phyloP scores from a whole-genome alignment of 164 flowering plant genomes.

The Magnolia kwangsiensis region DNA sequence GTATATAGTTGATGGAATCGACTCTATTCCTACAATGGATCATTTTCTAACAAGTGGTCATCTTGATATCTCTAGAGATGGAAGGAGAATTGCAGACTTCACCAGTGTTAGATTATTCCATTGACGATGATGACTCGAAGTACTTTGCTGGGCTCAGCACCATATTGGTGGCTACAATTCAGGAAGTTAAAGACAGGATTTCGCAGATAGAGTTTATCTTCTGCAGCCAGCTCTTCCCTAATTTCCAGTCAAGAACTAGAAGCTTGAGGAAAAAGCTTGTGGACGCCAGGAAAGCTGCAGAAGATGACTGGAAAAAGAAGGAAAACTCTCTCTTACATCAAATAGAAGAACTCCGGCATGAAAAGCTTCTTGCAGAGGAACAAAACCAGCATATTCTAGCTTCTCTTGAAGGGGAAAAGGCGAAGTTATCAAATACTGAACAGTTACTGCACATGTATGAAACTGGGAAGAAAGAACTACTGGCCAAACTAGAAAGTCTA shows the following conservation, averaged over 20 bases:
- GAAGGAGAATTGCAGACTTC: conserved; percentile 17
- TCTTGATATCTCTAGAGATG: conserved; percentile 14
- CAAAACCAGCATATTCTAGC: conserved; percentile 35
- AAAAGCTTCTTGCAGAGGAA: conserved; percentile 39
- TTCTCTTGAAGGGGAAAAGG: conserved; percentile 38
- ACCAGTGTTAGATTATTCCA: conserved; percentile 20
- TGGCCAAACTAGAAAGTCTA: conserved; percentile 26
- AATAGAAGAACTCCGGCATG: conserved; percentile 46
- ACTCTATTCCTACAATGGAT: no score
- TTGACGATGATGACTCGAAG: conserved; percentile 37
- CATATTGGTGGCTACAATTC: conserved; percentile 78
- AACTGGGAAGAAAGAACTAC: conserved; percentile 36
- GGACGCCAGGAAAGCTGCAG: conserved; percentile 53
- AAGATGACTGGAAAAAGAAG: conserved; percentile 52
- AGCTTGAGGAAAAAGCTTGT: conserved; percentile 35
- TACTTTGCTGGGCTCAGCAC: conserved; percentile 62
- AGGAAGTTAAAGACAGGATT: conserved; percentile 82
- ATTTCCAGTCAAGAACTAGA: conserved; percentile 48
- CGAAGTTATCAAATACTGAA: conserved; percentile 11
- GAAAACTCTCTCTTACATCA: conserved; percentile 39
- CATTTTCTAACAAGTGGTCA: not conserved
- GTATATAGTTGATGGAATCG: no score
- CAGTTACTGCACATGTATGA: conserved; percentile 25
- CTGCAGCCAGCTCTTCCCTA: conserved; percentile 72
- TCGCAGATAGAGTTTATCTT: conserved; percentile 80